Conservation (phyloP, 1,284 basidiomycete species). For the Heterobasidion irregulare region DNA sequence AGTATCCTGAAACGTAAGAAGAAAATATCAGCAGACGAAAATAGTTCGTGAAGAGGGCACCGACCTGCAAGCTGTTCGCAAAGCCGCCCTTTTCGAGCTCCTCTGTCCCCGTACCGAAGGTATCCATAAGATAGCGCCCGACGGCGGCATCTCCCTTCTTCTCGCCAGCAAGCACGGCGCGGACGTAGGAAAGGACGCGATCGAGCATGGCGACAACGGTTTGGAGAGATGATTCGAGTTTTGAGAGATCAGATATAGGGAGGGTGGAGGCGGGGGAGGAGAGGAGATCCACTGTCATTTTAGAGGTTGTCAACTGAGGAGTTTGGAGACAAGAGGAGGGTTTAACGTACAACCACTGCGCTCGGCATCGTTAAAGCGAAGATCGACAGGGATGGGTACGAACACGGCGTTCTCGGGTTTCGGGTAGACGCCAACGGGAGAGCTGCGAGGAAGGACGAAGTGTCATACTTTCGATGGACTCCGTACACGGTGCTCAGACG, state of each 20-base stretch:
- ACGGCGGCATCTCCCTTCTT: conserved; percentile 80
- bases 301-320: background rate
- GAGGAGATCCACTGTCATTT: conserved; percentile 65
- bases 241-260: conserved; percentile 53
- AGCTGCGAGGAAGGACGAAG: conserved; percentile 32
- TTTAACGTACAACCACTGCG: conserved; percentile 70
- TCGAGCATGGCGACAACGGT: conserved; percentile 77
- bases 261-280: conserved; percentile 38
- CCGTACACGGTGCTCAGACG: conserved; percentile 13
- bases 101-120: conserved; percentile 63
- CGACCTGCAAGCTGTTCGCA: conserved; percentile 66
- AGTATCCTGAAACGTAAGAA: conserved; percentile 52
- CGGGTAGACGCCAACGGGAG: conserved; percentile 77
- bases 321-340: background rate
- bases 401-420: conserved; percentile 93
- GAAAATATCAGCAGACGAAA: background rate
- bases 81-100: conserved; percentile 69
- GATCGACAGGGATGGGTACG: conserved; percentile 76
- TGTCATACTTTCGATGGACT: conserved; percentile 10
- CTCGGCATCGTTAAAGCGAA: conserved; percentile 79
- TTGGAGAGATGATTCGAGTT: conserved; percentile 66
- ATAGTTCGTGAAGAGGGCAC: conserved; percentile 12
- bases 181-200: conserved; percentile 82
- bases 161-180: conserved; percentile 73
- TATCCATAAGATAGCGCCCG: conserved; percentile 90